Percentiles rank a stretch among this genome's conserved stretches.
Evolutionary conservation across 2,329 filamentous ascomycete species (phyloP).

Genomic region (Fonsecaea monophora): DNA sequence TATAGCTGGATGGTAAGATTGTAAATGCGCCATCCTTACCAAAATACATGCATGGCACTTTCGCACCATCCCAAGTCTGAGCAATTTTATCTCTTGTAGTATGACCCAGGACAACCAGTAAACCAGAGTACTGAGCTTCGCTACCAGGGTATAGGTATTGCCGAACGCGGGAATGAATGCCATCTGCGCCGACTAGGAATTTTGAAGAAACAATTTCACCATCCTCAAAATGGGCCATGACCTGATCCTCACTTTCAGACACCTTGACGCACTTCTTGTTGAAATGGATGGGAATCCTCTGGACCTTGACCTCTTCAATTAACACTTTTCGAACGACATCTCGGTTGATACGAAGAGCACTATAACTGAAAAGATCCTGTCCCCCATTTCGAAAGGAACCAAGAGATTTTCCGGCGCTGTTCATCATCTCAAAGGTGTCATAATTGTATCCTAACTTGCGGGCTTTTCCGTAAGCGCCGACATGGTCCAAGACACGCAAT

Average conservation of each 20-base stretch:
- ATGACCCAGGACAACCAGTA: slow-evolving; percentile 10
- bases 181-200: slow-evolving; percentile 37
- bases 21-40: slow-evolving; percentile 17
- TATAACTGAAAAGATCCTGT: no score
- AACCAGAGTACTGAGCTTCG: neutral
- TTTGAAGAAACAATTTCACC: slow-evolving; percentile 28
- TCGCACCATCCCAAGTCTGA: slow-evolving; percentile 1
- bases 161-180: slow-evolving; percentile 31
- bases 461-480: slow-evolving; percentile 58
- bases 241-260: no score
- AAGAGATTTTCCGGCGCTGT: slow-evolving; percentile 38
- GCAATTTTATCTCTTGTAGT: no score
- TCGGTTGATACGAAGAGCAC: slow-evolving; percentile 17
- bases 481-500: slow-evolving; percentile 58
- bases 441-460: slow-evolving; percentile 57
- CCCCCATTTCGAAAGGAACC: no score
- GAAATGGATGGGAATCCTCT: slow-evolving; percentile 3
- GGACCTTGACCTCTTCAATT: neutral
- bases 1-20: slow-evolving; percentile 13
- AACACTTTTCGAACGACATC: slow-evolving; percentile 6
- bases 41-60: slow-evolving; percentile 5
- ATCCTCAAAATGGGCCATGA: no score
- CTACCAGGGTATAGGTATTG: slow-evolving; percentile 14
- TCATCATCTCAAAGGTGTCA: slow-evolving; percentile 56
- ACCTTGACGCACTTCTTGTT: slow-evolving; percentile 14